phyloP scores from a whole-genome alignment of 2,329 filamentous ascomycete genomes.

The Anthostomella pinea region DNA sequence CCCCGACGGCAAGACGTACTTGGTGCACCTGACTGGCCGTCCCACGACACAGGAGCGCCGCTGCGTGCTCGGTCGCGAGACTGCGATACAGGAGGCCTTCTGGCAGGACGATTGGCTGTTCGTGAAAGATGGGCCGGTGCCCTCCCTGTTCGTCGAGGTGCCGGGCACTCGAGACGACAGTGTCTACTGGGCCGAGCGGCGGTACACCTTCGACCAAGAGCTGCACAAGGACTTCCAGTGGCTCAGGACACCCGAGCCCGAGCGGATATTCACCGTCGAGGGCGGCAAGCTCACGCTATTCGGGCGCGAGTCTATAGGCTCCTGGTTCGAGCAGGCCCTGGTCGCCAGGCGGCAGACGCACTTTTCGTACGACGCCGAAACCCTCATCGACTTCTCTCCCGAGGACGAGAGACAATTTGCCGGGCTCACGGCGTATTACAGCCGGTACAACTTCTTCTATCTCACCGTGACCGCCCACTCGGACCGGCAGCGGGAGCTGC shows the following conservation, averaged over 20 bases:
- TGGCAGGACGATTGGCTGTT: conserved; percentile 65
- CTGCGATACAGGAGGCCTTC: conserved; percentile 55
- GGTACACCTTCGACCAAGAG: conserved; percentile 44
- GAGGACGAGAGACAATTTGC: conserved; percentile 59
- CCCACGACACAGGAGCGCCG: conserved; percentile 50
- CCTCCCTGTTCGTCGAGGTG: conserved; percentile 51
- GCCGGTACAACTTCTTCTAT: conserved; percentile 64
- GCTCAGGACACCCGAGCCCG: conserved; percentile 54
- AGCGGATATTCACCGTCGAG: conserved; percentile 46
- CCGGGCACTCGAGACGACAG: conserved; percentile 46
- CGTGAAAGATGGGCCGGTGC: conserved; percentile 55
- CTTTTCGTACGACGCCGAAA: conserved; percentile 61
- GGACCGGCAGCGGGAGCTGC: conserved; percentile 55
- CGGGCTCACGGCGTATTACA: conserved; percentile 60
- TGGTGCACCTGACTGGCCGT: conserved; percentile 52
- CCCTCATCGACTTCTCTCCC: conserved; percentile 50
- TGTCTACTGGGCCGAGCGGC: conserved; percentile 47
- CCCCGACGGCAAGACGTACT: conserved; percentile 49
- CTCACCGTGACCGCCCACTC: conserved; percentile 55
- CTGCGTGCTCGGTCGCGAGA: conserved; percentile 55
- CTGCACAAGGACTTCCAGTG: conserved; percentile 56
- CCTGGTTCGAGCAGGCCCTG: conserved; percentile 58
- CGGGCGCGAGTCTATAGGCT: conserved; percentile 52
- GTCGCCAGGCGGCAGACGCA: conserved; percentile 55
- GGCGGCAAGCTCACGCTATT: conserved; percentile 43